Evolutionary conservation across 1,139 yeast species (phyloP).

Genomic region (Debaryomycetaceae sp.): DNA sequence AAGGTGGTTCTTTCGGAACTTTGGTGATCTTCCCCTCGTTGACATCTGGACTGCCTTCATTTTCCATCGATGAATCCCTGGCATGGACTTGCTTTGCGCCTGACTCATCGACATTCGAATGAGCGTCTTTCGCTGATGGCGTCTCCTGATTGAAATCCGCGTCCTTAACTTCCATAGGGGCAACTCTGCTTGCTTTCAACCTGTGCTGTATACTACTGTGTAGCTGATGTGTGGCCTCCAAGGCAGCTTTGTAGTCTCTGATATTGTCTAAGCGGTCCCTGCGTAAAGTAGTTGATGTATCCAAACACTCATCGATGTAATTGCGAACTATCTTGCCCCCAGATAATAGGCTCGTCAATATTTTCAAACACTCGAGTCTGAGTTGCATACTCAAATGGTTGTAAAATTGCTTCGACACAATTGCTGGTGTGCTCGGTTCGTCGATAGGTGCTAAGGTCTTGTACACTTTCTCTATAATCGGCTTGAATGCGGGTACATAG

Average conservation of each 20-base stretch:
- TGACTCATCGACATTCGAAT: too few relatives aligned
- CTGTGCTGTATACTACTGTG: slow-evolving; percentile 36
- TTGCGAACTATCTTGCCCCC: slow-evolving; percentile 57
- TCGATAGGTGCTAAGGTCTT: slow-evolving; percentile 55
- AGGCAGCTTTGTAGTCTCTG: slow-evolving; percentile 50
- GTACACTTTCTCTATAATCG: slow-evolving; percentile 42
- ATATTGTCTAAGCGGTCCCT: slow-evolving; percentile 66
- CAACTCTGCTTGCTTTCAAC: too few relatives aligned
- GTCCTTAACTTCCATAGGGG: too few relatives aligned
- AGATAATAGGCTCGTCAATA: slow-evolving; percentile 54
- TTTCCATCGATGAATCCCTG: too few relatives aligned
- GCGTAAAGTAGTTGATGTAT: slow-evolving; percentile 57
- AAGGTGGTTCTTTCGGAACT: too few relatives aligned
- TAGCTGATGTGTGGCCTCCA: slow-evolving; percentile 47
- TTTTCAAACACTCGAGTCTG: slow-evolving; percentile 49
- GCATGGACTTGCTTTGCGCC: too few relatives aligned
- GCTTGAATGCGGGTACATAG: slow-evolving; percentile 51
- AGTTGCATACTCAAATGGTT: slow-evolving; percentile 42
- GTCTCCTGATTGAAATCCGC: too few relatives aligned
- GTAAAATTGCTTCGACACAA: slow-evolving; percentile 51
- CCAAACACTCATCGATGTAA: slow-evolving; percentile 66
- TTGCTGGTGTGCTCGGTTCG: slow-evolving; percentile 33
- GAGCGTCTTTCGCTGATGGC: too few relatives aligned
- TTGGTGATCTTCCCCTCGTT: too few relatives aligned
- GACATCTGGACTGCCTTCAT: too few relatives aligned